Evolutionary conservation across 73 alveolate species (phyloP).

Genomic region (Paramecium sonneborni): DNA sequence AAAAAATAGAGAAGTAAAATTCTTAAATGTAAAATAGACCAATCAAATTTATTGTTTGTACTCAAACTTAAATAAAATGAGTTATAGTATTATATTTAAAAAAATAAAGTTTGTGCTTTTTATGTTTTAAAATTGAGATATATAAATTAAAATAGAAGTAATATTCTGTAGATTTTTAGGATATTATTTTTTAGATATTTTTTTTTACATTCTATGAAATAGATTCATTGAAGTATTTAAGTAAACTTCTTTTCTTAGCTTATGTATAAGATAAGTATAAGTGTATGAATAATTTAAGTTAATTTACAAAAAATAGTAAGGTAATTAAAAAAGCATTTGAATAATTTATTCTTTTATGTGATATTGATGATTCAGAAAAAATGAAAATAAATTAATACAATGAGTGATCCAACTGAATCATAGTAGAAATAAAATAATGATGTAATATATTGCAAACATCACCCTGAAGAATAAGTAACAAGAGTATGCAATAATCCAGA

Average conservation of each 20-base stretch:
- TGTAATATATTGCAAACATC: slow-evolving; percentile 35
- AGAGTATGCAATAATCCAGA: slow-evolving; percentile 41
- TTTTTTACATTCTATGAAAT: no score
- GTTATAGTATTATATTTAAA: not conserved
- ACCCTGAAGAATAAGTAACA: slow-evolving; percentile 16
- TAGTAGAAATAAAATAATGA: not conserved
- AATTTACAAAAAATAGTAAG: not conserved
- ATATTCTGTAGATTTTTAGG: no score
- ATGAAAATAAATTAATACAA: not conserved
- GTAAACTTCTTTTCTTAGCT: not conserved
- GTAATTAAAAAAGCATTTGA: not conserved
- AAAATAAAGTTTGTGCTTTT: not conserved
- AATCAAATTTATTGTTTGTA: not conserved
- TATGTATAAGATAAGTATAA: not conserved
- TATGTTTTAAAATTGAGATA: no score
- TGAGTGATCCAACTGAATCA: slow-evolving; percentile 46
- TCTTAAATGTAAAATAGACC: not conserved
- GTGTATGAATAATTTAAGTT: not conserved
- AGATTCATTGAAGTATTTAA: not conserved
- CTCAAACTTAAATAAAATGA: not conserved
- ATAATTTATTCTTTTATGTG: not conserved
- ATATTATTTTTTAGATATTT: no score
- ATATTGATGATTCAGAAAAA: not conserved
- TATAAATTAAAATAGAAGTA: no score
- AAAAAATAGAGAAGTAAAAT: no score